Evolutionary conservation across 768 basidiomycete genomes (phyloP).

Genomic region (Hygrophorus pudorinus): DNA sequence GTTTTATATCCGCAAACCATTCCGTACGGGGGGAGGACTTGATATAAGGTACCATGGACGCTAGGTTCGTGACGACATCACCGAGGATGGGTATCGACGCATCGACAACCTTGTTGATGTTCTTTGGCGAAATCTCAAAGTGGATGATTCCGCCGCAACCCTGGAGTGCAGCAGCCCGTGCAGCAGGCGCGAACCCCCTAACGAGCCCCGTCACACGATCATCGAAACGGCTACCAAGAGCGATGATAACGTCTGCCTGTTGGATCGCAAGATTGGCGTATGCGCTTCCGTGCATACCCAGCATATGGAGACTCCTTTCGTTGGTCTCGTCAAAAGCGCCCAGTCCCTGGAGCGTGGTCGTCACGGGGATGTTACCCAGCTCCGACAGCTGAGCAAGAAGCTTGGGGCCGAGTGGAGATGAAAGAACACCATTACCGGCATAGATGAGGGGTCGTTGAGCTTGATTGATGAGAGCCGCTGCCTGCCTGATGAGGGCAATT

Average conservation of each 20-base stretch:
- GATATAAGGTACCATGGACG: conserved; percentile 74
- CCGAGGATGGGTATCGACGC: conserved; percentile 91
- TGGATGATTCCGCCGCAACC: conserved; percentile 97
- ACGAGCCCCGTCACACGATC: conserved; percentile 95
- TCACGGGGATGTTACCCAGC: conserved; percentile 91
- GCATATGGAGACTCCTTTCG: conserved; percentile 86
- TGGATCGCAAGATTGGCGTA: conserved; percentile 99
- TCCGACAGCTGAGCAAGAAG: conserved; percentile 72
- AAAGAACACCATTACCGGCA: conserved; percentile 85
- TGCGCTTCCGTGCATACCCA: conserved; percentile 97
- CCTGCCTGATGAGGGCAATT: conserved; percentile 59
- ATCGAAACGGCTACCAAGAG: conserved; percentile 93
- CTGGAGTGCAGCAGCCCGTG: conserved; percentile 71
- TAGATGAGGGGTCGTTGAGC: conserved; percentile 89
- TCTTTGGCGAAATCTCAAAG: conserved; percentile 98
- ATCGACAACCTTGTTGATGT: conserved; percentile 97
- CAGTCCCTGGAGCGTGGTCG: conserved; percentile 92
- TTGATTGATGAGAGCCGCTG: conserved; percentile 85
- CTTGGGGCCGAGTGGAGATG: conserved; percentile 70
- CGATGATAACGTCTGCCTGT: conserved; percentile 94
- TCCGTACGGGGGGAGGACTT: conserved; percentile 47
- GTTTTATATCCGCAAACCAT: conserved; percentile 79
- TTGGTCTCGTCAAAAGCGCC: conserved; percentile 92
- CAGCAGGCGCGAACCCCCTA: conserved; percentile 84
- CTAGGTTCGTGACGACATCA: conserved; percentile 81